Percentiles rank a stretch among this genome's conserved stretches.
These are phyloP conservation scores for Clavispora phyllophila DNA, from an alignment of 805 yeast genomes.

Conservation along the genomic window DNA sequence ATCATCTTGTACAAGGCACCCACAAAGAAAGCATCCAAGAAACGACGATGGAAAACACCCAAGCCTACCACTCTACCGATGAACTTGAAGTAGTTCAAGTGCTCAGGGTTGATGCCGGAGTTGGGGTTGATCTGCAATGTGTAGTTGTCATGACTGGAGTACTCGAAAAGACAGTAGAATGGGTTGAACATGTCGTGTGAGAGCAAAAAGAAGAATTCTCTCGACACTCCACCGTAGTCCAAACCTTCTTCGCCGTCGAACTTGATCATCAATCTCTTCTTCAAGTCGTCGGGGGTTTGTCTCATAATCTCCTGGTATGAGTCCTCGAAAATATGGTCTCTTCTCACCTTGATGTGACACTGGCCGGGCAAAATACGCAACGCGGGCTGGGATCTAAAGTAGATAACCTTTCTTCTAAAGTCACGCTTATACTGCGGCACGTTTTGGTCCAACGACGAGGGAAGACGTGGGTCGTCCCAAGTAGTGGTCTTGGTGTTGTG, in stretches of 20 bases:
- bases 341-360: constrained; percentile 95
- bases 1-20: constrained; percentile 98
- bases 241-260: constrained; percentile 99
- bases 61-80: constrained; percentile 98
- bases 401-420: constrained; percentile 93
- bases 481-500: constrained; percentile 99
- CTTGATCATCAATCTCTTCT: constrained; percentile 95
- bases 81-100: constrained; percentile 93
- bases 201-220: constrained; percentile 93
- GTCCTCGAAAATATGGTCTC: constrained; percentile 95
- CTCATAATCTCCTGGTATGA: constrained; percentile 98
- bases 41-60: constrained; percentile 97
- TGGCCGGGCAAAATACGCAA: constrained; percentile 96
- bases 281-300: constrained; percentile 96
- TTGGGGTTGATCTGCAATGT: constrained; percentile 97
- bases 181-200: constrained; percentile 99
- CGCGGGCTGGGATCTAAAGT: constrained; percentile 98
- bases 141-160: constrained; percentile 96
- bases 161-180: constrained; percentile 93
- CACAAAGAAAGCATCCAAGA: constrained; percentile 95
- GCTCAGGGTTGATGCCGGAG: constrained; percentile 96
- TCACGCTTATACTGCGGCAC: constrained; percentile 99
- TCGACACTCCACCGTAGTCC: constrained; percentile 98
- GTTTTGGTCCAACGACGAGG: constrained; percentile 93
- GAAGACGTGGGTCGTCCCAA: constrained; percentile 99